Percentiles rank a stretch among this genome's conserved stretches.
These are phyloP conservation scores for Kwoniella botswanensis DNA, from an alignment of 768 basidiomycete genomes.

Conservation along the genomic window DNA sequence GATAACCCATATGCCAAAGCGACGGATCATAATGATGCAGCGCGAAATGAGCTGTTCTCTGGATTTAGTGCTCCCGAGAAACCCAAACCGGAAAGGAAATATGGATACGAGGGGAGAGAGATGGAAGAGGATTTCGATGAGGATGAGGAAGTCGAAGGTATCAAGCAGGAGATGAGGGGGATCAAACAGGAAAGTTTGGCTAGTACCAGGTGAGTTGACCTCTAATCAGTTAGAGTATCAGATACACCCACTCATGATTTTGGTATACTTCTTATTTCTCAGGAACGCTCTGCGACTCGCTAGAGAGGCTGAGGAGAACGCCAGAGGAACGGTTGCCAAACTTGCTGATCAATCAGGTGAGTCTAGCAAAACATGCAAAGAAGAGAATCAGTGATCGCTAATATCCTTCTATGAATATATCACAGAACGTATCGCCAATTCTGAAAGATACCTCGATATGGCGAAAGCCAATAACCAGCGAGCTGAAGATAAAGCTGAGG, in stretches of 20 bases:
- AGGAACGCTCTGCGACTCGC: conserved; percentile 88
- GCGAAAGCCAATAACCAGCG: conserved; percentile 83
- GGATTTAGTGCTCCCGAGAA: conserved; percentile 47
- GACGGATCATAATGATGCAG: conserved; percentile 29
- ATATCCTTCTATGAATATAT: conserved; percentile 7
- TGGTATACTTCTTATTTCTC: background rate
- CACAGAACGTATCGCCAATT: conserved; percentile 73
- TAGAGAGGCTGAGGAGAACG: conserved; percentile 95
- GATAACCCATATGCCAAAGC: conserved; percentile 51
- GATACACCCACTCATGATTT: too few species aligned
- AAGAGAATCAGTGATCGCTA: conserved; percentile 1
- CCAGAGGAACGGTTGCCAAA: conserved; percentile 76
- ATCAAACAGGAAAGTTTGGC: conserved; percentile 90
- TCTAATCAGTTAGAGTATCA: background rate
- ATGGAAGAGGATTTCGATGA: conserved; percentile 66
- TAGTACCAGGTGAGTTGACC: conserved; percentile 66
- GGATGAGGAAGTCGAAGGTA: conserved; percentile 73
- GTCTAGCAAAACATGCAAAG: conserved; percentile 37
- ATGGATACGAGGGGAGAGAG: conserved; percentile 56
- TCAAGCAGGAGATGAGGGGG: conserved; percentile 87
- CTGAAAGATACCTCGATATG: conserved; percentile 91
- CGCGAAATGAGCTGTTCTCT: conserved; percentile 57
- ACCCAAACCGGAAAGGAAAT: conserved; percentile 38
- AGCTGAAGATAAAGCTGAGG: conserved; percentile 90
- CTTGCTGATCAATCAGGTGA: conserved; percentile 92